phyloP scores from a whole-genome alignment of 2,329 filamentous ascomycete species.

The Colletotrichum acutatum region DNA sequence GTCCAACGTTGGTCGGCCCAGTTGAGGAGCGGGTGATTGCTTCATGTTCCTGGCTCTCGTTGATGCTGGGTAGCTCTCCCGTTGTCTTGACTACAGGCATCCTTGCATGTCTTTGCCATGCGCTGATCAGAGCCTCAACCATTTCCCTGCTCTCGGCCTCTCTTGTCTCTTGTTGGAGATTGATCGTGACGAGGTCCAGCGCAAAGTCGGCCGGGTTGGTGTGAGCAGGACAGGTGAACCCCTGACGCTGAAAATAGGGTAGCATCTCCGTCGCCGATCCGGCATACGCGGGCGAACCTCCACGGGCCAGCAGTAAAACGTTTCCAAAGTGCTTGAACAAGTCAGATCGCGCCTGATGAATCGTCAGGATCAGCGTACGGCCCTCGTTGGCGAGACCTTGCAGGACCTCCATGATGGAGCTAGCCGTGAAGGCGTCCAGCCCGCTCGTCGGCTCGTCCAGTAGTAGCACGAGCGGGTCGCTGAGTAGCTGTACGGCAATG shows the following conservation, averaged over 20 bases:
- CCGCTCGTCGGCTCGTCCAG: slow-evolving; percentile 83
- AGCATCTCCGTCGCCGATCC: slow-evolving; percentile 74
- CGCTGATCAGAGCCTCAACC: slow-evolving; percentile 69
- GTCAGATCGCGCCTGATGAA: slow-evolving; percentile 81
- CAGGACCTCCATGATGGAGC: slow-evolving; percentile 80
- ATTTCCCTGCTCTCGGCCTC: slow-evolving; percentile 72
- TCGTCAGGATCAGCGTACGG: slow-evolving; percentile 79
- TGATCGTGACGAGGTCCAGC: slow-evolving; percentile 80
- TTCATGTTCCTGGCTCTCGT: slow-evolving; percentile 37
- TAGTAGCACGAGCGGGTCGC: slow-evolving; percentile 77
- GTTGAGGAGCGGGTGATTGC: neutral
- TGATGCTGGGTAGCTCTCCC: slow-evolving; percentile 41
- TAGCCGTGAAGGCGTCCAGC: slow-evolving; percentile 81
- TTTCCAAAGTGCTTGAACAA: slow-evolving; percentile 78
- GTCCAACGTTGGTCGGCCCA: slow-evolving; percentile 32
- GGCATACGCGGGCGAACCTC: slow-evolving; percentile 75
- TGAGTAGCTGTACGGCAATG: slow-evolving; percentile 82
- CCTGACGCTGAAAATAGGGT: slow-evolving; percentile 68
- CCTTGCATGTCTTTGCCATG: slow-evolving; percentile 57
- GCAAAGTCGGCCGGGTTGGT: slow-evolving; percentile 84
- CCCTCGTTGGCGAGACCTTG: slow-evolving; percentile 77
- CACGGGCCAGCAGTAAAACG: slow-evolving; percentile 75
- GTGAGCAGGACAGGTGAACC: slow-evolving; percentile 73
- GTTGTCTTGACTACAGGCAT: neutral
- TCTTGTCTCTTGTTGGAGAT: slow-evolving; percentile 72